Evolutionary conservation across 306 rosid species (phyloP), one percentile per base, ranked within the genome.

Genomic region (Quercus ilex): DNA sequence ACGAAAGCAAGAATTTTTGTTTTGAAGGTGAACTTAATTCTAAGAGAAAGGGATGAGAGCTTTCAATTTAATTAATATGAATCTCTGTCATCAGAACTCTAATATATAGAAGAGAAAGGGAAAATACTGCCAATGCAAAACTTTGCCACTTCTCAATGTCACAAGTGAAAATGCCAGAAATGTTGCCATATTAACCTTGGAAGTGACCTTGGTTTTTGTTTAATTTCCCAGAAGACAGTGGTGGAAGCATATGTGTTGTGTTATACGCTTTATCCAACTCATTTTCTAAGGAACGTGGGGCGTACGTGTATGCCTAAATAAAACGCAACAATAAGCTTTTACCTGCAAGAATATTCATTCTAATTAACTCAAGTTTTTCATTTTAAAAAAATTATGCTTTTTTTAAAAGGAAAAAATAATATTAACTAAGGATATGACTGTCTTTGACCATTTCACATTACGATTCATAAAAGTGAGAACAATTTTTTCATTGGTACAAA

Each of bases 311-410:
- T 55, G 55, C 46, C 77, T 73, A 74, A 74, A 51, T 41, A 74
- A 73, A 57, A 60, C 30, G 6, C 31, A 19, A 9, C 17, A 23
- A 20, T 57, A 63, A 55, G 78, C 67, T 55, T 55, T 4, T 55
- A 31, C 25, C 4, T 35, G n/a, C 67, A 70, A 72, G 88, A 73
- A 85, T 85, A 85, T 85, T 78, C 88, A 55, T 60, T 60, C 46
- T 31, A 49, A 55, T 17, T 21, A 49, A 62, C 4, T 38, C 11
- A 7, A 38, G 11, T 38, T 38, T 38, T 38, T 38, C 46, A 38
- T 2, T 38, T 6, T 0, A 38, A 38, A 6, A 38, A 38, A 38
- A 38, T 28, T 0, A 38, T 38, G 46, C 46, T 7, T 38, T 38
- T 38, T 38, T 38, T 7, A 1, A 7, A 38, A 38, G 46, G 46